A percentile compares a stretch with the other conserved stretches of the same genome.
These are phyloP conservation scores for Erodium maritimum DNA, from an alignment of 345 rosid genomes.

Conservation along the genomic window DNA sequence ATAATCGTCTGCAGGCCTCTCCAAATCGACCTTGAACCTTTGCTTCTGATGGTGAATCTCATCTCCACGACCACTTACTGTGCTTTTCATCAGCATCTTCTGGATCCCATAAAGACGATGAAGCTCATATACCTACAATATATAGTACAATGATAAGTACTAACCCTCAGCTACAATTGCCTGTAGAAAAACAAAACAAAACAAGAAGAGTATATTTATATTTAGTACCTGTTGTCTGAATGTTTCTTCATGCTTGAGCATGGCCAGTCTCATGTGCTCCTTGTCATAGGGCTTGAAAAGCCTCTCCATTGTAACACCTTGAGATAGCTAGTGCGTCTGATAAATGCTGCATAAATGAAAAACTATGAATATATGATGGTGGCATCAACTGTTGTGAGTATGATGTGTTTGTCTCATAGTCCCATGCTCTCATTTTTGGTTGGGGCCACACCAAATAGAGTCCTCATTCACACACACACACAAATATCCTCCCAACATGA, in stretches of 20 bases:
- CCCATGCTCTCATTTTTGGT: neutral
- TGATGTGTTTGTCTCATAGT: too few relatives aligned
- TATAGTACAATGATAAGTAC: neutral
- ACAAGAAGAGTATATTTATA: neutral
- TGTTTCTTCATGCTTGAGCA: slow-evolving; percentile 90
- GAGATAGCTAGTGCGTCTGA: neutral
- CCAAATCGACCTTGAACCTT: slow-evolving; percentile 21
- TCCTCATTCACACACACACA: too few relatives aligned
- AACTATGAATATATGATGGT: too few relatives aligned
- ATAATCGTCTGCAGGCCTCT: slow-evolving; percentile 24
- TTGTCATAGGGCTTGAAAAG: slow-evolving; percentile 52
- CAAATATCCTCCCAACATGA: too few relatives aligned
- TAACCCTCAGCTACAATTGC: too few relatives aligned
- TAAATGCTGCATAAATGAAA: neutral
- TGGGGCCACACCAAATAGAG: neutral
- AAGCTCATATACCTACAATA: slow-evolving; percentile 64
- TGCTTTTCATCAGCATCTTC: slow-evolving; percentile 63
- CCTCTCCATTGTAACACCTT: too few relatives aligned
- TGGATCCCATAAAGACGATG: slow-evolving; percentile 80
- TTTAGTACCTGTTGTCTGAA: slow-evolving; percentile 75
- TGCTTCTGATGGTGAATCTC: neutral
- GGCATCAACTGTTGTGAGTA: too few relatives aligned
- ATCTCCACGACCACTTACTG: slow-evolving; percentile 6
- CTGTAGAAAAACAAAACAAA: neutral
- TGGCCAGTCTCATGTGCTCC: slow-evolving; percentile 86